A percentile compares a stretch with the other conserved stretches of the same genome.
These are phyloP conservation scores for Rubus idaeus DNA, from an alignment of 306 rosid species.

Conservation along the genomic window DNA sequence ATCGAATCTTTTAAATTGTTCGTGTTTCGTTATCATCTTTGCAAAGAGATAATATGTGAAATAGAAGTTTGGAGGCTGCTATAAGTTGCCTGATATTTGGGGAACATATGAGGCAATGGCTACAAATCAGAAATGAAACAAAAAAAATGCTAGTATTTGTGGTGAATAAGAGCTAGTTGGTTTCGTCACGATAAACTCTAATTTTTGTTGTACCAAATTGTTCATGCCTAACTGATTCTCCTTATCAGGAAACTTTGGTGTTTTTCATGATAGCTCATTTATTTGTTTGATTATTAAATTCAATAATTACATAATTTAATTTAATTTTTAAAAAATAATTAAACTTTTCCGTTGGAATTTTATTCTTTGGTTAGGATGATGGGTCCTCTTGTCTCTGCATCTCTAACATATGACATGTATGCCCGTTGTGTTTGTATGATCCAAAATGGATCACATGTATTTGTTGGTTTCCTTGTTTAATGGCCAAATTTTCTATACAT, in stretches of 20 bases:
- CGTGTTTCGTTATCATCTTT: not conserved
- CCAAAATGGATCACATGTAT: constrained; percentile 11
- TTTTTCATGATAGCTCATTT: constrained; percentile 12
- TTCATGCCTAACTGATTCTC: not conserved
- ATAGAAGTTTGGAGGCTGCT: not conserved
- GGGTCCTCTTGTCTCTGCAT: not conserved
- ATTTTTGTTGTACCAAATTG: not conserved
- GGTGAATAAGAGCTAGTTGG: not conserved
- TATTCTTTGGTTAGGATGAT: not conserved
- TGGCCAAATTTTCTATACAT: not conserved
- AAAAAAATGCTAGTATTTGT: not conserved
- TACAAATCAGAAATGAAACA: not conserved
- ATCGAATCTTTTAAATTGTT: not conserved
- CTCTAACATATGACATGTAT: constrained; percentile 12
- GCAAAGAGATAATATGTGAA: not conserved
- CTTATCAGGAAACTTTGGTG: not conserved
- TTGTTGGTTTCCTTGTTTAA: constrained; percentile 6
- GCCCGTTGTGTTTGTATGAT: constrained; percentile 12
- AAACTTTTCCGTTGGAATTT: not conserved
- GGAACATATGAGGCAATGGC: not conserved
- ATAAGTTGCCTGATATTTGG: not conserved
- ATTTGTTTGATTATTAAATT: not conserved
- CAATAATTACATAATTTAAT: not conserved
- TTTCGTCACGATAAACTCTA: not conserved
- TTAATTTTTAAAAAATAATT: not conserved